phyloP scores from a whole-genome alignment of 768 basidiomycete species.

The Mycena pura region DNA sequence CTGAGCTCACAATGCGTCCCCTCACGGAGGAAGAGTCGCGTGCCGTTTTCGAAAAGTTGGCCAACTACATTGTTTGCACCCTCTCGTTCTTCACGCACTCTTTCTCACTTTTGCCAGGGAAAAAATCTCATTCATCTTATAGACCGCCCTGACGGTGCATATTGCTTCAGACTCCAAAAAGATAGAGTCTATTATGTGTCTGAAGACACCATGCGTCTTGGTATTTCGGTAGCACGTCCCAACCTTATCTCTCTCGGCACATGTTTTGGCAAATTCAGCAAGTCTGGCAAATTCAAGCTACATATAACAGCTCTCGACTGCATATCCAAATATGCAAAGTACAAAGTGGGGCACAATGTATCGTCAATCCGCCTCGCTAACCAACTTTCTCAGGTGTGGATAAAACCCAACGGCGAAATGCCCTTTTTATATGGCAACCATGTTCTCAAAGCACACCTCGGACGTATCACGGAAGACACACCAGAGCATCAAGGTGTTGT shows the following conservation, averaged over 20 bases:
- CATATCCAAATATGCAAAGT: conserved; percentile 95
- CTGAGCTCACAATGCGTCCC: conserved; percentile 74
- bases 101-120: conserved; percentile 59
- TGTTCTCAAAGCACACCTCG: conserved; percentile 97
- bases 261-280: conserved; percentile 97
- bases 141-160: conserved; percentile 91
- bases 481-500: conserved; percentile 99
- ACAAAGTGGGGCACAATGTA: conserved; percentile 69
- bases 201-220: conserved; percentile 90
- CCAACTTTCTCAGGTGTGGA: conserved; percentile 82
- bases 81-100: not conserved
- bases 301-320: conserved; percentile 94
- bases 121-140: conserved; percentile 96
- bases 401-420: conserved; percentile 99
- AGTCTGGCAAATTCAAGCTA: conserved; percentile 96
- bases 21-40: conserved; percentile 98
- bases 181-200: conserved; percentile 98
- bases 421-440: conserved; percentile 99
- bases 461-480: conserved; percentile 97
- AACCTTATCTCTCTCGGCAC: conserved; percentile 94
- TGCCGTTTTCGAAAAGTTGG: conserved; percentile 93
- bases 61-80: conserved; percentile 90
- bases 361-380: not conserved
- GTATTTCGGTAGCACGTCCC: conserved; percentile 89
- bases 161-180: conserved; percentile 94